Percentiles rank a stretch among this genome's conserved stretches.
phyloP scores from a whole-genome alignment of 2,329 filamentous ascomycete species.

The Acrocalymma vagum region DNA sequence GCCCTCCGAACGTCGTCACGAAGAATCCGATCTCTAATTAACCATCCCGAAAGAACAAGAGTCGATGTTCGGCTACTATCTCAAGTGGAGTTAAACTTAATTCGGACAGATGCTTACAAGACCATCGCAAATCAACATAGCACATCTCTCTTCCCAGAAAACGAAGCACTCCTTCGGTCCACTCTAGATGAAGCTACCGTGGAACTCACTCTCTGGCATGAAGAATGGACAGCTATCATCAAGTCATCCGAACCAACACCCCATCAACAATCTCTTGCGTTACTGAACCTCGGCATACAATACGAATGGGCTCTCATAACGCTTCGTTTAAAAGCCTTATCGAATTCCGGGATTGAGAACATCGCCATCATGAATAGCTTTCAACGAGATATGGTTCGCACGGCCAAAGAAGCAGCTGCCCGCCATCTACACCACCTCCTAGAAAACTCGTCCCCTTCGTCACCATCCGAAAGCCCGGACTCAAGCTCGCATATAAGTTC shows the following conservation, averaged over 20 bases:
- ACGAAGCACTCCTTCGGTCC: slow-evolving; percentile 27
- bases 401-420: slow-evolving; percentile 61
- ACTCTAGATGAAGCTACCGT: slow-evolving; percentile 30
- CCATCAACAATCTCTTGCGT: slow-evolving; percentile 26
- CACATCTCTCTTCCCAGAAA: slow-evolving; percentile 15
- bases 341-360: slow-evolving; percentile 59
- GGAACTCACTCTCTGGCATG: slow-evolving; percentile 51
- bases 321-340: slow-evolving; percentile 60
- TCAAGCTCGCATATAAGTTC: too few species aligned
- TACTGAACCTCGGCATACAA: slow-evolving; percentile 60
- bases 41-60: slow-evolving; percentile 53
- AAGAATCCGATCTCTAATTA: slow-evolving; percentile 56
- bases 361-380: slow-evolving; percentile 60
- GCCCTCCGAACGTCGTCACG: slow-evolving; percentile 47
- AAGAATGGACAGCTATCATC: slow-evolving; percentile 46
- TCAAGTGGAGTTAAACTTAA: slow-evolving; percentile 60
- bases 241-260: slow-evolving; percentile 19
- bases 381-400: slow-evolving; percentile 58
- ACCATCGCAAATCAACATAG: slow-evolving; percentile 21
- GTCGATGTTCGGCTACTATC: slow-evolving; percentile 62
- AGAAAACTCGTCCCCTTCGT: slow-evolving; percentile 26
- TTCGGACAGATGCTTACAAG: slow-evolving; percentile 43
- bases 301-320: slow-evolving; percentile 64
- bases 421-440: slow-evolving; percentile 61
- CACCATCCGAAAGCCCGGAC: slow-evolving; percentile 8